Base-by-base conservation (phyloP, 768 basidiomycete genomes). In the Pleurotus sapidus region DNA sequence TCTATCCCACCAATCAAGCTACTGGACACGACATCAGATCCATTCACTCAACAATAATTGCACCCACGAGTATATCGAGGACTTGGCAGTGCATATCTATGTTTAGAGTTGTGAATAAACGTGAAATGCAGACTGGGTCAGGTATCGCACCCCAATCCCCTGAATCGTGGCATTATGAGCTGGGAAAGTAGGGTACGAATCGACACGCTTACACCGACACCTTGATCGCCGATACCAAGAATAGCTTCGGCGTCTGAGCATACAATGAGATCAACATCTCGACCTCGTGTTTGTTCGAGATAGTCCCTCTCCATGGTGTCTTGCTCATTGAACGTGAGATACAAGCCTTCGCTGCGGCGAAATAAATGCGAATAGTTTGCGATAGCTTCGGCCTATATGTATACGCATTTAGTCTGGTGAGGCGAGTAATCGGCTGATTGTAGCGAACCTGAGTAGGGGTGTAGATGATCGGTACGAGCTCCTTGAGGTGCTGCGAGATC, bases 231-330 rank as follows among this genome's bases (percentile, higher is more conserved):
- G 50, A 81, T 81, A 14, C 93, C 93, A 8, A 95, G 74, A 58
- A 95, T 94, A 0, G 90, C 89, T 63, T 93, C 92, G 3, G 87
- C 84, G 67, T 95, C 93, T 0, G 91, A 89, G 55, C 88, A 87
- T 23, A 95, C 91, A 50, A 95, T 78, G 20, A 95, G 75, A 59
- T 94, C 88, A 55, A 95, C 83, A 24, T 86, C 73, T 24, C 77
- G 73, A 5, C 80, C 84, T 34, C 72, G 74, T 1, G 81, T 87
- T 63, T 84, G 82, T 63, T 88, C 87, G 20, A 93, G 69, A 64
- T 90, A 90, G 60, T 87, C 85, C 59, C 85, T 78, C 63, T 92
- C 89, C 87, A 93, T 92, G 5, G 75, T 69, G 43, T 90, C 83
- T 59, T 77, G 72, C 59, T 86, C 69, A 0, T 81, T 72, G 59